Percentiles rank a stretch among this genome's conserved stretches.
Conservation (phyloP, 768 basidiomycete species). For the Pleurotus pulmonarius region DNA sequence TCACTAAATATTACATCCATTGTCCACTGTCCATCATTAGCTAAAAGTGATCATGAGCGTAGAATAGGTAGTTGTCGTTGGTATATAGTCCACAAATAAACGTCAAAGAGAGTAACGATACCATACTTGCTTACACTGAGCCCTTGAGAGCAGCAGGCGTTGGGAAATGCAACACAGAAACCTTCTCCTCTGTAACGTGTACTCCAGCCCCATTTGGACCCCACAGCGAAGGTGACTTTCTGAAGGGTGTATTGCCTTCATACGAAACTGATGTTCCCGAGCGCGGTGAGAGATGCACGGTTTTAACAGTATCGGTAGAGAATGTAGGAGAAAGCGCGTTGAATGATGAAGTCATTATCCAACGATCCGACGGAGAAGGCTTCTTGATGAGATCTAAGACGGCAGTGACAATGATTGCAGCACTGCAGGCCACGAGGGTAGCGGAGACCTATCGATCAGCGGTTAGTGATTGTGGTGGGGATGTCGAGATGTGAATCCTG, state of each 20-base stretch:
- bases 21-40: no score
- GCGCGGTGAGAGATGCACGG: neutral
- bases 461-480: neutral
- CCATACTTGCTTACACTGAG: neutral
- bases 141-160: neutral
- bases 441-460: conserved; percentile 24
- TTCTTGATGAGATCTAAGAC: conserved; percentile 17
- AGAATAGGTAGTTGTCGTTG: no score
- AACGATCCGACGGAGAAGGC: neutral
- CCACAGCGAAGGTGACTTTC: conserved; percentile 4
- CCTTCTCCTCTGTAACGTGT: conserved; percentile 3
- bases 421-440: conserved; percentile 37
- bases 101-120: neutral
- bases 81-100: neutral
- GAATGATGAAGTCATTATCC: conserved; percentile 4
- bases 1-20: no score
- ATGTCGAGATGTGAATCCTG: conserved; percentile 5
- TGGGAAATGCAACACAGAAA: conserved; percentile 2
- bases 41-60: no score
- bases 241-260: conserved; percentile 1
- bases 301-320: neutral
- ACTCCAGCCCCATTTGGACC: neutral
- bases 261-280: conserved; percentile 6
- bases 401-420: conserved; percentile 33
- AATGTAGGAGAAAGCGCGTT: neutral